Evolutionary conservation across 2,329 filamentous ascomycete genomes (phyloP).

Genomic region (Cordyceps cicadae): DNA sequence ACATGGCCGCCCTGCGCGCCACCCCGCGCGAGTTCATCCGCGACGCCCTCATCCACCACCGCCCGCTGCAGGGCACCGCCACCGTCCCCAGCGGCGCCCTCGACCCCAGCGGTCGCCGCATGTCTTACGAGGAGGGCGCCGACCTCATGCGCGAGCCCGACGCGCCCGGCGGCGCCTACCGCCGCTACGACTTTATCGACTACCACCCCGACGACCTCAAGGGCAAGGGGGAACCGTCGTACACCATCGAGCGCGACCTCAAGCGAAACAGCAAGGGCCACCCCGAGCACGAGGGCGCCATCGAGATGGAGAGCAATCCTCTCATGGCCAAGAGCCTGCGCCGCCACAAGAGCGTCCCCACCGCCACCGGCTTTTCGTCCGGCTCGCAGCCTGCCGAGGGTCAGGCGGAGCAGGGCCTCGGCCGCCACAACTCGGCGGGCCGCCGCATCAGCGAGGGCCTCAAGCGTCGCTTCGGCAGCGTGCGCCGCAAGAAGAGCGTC

Average conservation of each 20-base stretch:
- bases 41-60: conserved; percentile 64
- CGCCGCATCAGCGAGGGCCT: conserved; percentile 41
- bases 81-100: conserved; percentile 62
- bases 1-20: conserved; percentile 68
- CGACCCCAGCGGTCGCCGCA: conserved; percentile 60
- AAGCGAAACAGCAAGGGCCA: conserved; percentile 49
- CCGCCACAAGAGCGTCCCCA: conserved; percentile 38
- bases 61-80: conserved; percentile 74
- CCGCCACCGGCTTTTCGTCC: conserved; percentile 20
- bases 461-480: conserved; percentile 45
- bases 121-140: conserved; percentile 77
- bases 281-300: conserved; percentile 24
- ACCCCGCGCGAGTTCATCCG: conserved; percentile 71
- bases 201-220: conserved; percentile 73
- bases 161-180: conserved; percentile 64
- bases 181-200: conserved; percentile 59
- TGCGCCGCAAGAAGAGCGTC: conserved; percentile 35
- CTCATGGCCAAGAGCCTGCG: conserved; percentile 21
- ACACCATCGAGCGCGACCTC: conserved; percentile 57
- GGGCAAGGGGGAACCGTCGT: conserved; percentile 73
- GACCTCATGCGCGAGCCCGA: conserved; percentile 73
- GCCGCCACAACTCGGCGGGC: conserved; percentile 34
- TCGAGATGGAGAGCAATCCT: conserved; percentile 38
- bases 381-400: conserved; percentile 15
- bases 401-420: conserved; percentile 16